These are phyloP conservation scores for Balansia obtecta DNA, from an alignment of 2,329 filamentous ascomycete species.

Conservation along the genomic window DNA sequence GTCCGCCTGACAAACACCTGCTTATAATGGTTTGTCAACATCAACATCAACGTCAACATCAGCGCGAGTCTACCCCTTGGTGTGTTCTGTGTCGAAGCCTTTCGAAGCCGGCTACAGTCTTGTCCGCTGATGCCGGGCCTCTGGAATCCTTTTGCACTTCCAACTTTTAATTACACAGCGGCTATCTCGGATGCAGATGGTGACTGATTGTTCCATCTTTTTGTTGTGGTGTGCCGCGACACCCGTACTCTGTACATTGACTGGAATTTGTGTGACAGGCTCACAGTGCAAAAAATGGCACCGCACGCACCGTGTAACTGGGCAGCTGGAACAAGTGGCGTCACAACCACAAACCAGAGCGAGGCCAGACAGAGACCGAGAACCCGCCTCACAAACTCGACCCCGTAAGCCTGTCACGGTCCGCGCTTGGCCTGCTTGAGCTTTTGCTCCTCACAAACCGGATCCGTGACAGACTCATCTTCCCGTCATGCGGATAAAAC, in stretches of 20 bases:
- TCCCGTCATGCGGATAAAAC: slow-evolving; percentile 42
- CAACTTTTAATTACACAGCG: too few species aligned
- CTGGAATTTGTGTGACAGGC: background rate
- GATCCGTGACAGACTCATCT: slow-evolving; percentile 1
- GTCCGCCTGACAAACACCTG: too few species aligned
- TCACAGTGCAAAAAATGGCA: background rate
- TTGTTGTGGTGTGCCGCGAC: background rate
- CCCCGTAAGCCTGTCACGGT: background rate
- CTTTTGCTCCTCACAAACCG: slow-evolving; percentile 6
- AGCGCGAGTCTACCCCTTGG: too few species aligned
- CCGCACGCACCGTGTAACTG: slow-evolving; percentile 1
- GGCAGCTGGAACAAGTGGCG: slow-evolving; percentile 4
- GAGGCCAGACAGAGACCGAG: slow-evolving; percentile 2
- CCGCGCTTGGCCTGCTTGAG: slow-evolving; percentile 8
- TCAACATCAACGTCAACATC: too few species aligned
- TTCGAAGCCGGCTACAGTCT: too few species aligned
- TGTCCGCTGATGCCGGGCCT: too few species aligned
- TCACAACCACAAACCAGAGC: slow-evolving; percentile 1
- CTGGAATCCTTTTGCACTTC: too few species aligned
- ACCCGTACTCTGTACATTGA: background rate
- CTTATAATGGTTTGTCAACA: background rate
- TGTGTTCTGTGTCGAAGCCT: too few species aligned
- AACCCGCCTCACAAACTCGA: slow-evolving; percentile 2
- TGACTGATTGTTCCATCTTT: background rate
- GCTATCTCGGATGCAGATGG: background rate